A percentile compares a stretch with the other conserved stretches of the same genome.
Evolutionary conservation across 495 filamentous ascomycete genomes (phyloP).

Genomic region (Symbiotaphrina buchneri): DNA sequence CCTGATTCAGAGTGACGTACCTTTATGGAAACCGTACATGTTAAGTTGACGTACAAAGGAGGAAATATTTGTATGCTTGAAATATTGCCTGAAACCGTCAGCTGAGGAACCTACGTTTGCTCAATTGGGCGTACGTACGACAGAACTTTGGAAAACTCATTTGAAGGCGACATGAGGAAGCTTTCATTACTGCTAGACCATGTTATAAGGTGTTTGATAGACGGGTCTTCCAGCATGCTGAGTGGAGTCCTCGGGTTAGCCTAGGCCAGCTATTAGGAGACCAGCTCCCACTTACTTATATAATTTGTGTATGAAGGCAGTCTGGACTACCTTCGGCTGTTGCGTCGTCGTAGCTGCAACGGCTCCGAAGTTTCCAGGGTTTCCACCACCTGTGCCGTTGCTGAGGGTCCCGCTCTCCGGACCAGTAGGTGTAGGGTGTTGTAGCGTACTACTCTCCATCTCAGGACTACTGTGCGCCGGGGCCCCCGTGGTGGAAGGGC

Average conservation of each 20-base stretch:
- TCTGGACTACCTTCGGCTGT: constrained; percentile 94
- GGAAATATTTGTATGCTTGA: constrained; percentile 98
- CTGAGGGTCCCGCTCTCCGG: background rate
- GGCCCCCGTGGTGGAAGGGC: constrained; percentile 16
- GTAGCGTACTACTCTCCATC: constrained; percentile 19
- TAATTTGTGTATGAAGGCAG: constrained; percentile 97
- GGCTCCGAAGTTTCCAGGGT: constrained; percentile 14
- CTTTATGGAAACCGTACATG: constrained; percentile 99
- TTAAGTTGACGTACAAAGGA: constrained; percentile 96
- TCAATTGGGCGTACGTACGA: constrained; percentile 35
- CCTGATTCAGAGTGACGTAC: constrained; percentile 20
- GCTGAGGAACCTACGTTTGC: constrained; percentile 3
- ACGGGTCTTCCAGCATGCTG: constrained; percentile 90
- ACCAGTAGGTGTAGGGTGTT: constrained; percentile 4
- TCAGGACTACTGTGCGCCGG: constrained; percentile 23
- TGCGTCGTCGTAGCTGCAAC: constrained; percentile 63
- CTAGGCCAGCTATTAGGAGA: too few species aligned
- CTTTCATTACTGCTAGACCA: constrained; percentile 89
- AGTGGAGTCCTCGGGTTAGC: too few species aligned
- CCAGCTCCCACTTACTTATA: constrained; percentile 87
- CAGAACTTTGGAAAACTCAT: constrained; percentile 95
- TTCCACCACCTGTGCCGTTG: constrained; percentile 8
- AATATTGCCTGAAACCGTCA: constrained; percentile 46
- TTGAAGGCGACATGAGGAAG: constrained; percentile 94
- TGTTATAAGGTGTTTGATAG: constrained; percentile 85